Conservation (phyloP, 768 basidiomycete species). For the Tricholoma terreum region DNA sequence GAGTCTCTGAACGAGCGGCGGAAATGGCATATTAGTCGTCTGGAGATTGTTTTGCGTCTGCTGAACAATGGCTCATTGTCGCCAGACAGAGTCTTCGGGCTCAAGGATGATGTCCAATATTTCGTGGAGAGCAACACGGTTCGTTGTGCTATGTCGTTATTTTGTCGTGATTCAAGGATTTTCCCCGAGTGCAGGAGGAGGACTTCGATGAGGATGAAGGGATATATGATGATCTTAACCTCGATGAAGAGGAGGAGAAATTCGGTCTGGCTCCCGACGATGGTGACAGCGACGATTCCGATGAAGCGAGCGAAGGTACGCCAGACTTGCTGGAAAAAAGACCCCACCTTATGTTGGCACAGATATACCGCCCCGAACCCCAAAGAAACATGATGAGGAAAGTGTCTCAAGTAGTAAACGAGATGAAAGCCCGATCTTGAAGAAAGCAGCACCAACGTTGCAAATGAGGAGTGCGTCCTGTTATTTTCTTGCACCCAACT, state of each 20-base stretch:
- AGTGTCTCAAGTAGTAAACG: slow-evolving; percentile 71
- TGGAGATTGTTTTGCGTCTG: slow-evolving; percentile 91
- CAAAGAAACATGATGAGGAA: slow-evolving; percentile 83
- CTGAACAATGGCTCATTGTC: slow-evolving; percentile 90
- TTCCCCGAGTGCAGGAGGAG: slow-evolving; percentile 69
- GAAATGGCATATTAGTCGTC: slow-evolving; percentile 90
- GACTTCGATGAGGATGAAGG: slow-evolving; percentile 97
- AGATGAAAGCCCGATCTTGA: slow-evolving; percentile 74
- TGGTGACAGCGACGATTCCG: slow-evolving; percentile 74
- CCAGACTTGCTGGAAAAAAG: neutral
- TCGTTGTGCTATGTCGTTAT: slow-evolving; percentile 32
- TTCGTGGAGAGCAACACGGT: slow-evolving; percentile 97
- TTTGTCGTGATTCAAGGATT: slow-evolving; percentile 1
- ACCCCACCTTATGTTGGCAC: slow-evolving; percentile 10
- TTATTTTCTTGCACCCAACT: slow-evolving; percentile 1
- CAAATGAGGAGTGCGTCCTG: slow-evolving; percentile 65
- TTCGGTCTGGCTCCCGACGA: slow-evolving; percentile 80
- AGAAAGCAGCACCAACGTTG: slow-evolving; percentile 65
- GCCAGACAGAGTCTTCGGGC: slow-evolving; percentile 71
- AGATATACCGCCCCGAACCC: slow-evolving; percentile 66
- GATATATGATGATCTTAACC: slow-evolving; percentile 95
- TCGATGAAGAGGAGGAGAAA: slow-evolving; percentile 95
- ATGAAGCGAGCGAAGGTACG: slow-evolving; percentile 71
- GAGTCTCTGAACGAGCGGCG: slow-evolving; percentile 90
- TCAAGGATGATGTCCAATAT: slow-evolving; percentile 94